Base-by-base conservation (phyloP, 2,329 filamentous ascomycete species). In the Epichloe sp. region DNA sequence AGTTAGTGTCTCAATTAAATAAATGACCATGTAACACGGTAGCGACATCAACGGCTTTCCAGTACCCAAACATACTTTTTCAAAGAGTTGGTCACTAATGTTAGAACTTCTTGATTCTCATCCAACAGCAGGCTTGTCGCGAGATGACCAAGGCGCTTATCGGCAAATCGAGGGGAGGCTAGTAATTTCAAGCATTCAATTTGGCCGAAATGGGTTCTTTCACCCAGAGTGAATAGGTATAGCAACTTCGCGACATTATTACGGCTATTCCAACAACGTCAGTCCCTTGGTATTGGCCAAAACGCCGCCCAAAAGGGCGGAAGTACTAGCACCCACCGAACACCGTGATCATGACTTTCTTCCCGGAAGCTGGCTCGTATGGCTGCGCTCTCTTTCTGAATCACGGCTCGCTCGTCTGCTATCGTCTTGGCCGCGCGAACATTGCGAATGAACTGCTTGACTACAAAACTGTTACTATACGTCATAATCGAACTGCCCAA, bases 381-480 rank as follows among this genome's bases (percentile, higher is more conserved):
- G 46, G 91, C 88, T 53, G 93, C 93, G 71, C 93, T 98, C 74
- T 98, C 93, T 71, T 98, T 98, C 65, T 97, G 93, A 57, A 98
- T 94, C 52, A 98, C 93, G 49, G 93, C 91, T 65, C 93, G 83
- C 75, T 98, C 93, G 71, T 98, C 93, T 67, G 94, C 94, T 66
- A 98, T 96, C 37, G 93, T 98, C 76, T 98, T 98, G 54, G 93
- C 89, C 55, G 93, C 91, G 68, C 93, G 88, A 66, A 98, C 93
- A 72, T 96, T 97, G 67, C 93, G 90, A 71, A 98, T 98, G 73
- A 98, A 98, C 74, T 97, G 93, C 75, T 98, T 98, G 68, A 98
- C 93, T 97, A 65, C 19, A 47, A 4, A 47, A 17, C 7, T 38
- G 45, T 47, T 47, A 47, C 15, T 47, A 47, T 26, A 15, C 53